Conservation (phyloP, 2,329 filamentous ascomycete genomes). For the Ceratocystis eucalypticola region DNA sequence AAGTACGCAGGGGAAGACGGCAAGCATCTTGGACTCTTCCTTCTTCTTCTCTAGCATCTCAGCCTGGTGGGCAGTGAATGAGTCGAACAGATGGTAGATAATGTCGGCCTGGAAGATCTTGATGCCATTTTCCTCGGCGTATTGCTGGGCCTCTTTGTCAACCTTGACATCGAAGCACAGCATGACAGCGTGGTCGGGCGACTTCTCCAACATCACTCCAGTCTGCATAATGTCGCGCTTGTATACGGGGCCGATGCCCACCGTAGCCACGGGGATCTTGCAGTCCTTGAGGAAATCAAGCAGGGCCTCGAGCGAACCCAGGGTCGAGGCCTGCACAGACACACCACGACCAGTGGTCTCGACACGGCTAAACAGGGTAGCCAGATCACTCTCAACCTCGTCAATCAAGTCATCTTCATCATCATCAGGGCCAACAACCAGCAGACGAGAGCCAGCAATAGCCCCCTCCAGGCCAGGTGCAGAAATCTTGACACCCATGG, state of each 20-base stretch:
- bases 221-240: slow-evolving; percentile 95
- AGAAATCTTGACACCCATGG: slow-evolving; percentile 96
- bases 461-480: slow-evolving; percentile 90
- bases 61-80: slow-evolving; percentile 91
- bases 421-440: slow-evolving; percentile 88
- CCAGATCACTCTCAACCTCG: slow-evolving; percentile 90
- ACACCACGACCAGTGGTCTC: slow-evolving; percentile 89
- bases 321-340: slow-evolving; percentile 90
- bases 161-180: slow-evolving; percentile 99
- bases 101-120: slow-evolving; percentile 98
- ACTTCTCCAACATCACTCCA: slow-evolving; percentile 92
- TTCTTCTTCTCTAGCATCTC: slow-evolving; percentile 80
- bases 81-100: slow-evolving; percentile 96
- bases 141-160: slow-evolving; percentile 83
- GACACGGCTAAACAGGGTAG: slow-evolving; percentile 79
- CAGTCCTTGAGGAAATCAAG: slow-evolving; percentile 90
- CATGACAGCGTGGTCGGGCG: slow-evolving; percentile 94
- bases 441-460: slow-evolving; percentile 86
- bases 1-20: slow-evolving; percentile 93
- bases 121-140: slow-evolving; percentile 87
- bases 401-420: slow-evolving; percentile 95
- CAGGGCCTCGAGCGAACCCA: slow-evolving; percentile 89
- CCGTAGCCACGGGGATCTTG: slow-evolving; percentile 96
- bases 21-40: slow-evolving; percentile 87
- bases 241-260: slow-evolving; percentile 93